Evolutionary conservation across 1,139 yeast species (phyloP), one percentile per base, ranked within the genome.

Genomic region (Arxiozyma telluris): DNA sequence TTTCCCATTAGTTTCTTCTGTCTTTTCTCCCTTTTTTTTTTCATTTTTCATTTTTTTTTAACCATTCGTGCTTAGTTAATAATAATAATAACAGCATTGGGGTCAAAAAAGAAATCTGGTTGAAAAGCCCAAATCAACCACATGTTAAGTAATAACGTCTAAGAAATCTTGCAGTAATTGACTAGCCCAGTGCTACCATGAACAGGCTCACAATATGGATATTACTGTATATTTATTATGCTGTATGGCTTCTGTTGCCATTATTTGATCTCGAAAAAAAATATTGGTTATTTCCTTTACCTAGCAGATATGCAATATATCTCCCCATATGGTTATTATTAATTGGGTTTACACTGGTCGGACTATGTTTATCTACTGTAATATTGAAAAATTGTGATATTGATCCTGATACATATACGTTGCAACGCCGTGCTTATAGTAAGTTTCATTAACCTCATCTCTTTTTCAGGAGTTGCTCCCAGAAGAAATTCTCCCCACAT

Each of bases 241-340:
- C 60, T 4, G 52, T 58, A 30, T 67, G 71, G 71, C 56, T 67
- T 17, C 52, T 64, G 2, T 51, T 66, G 34, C 71, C 70, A 1
- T 59, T 67, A 11, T 66, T 66, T 57, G 67, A 64, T 23, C 55
- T 63, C 9, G 68, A 65, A 49, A 57, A 57, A 21, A 54, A 55
- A 55, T 43, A 59, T 21, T 42, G 50, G 20, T 30, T 64, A 6
- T 67, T 67, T 51, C 71, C 70, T 12, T 44, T 67, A 1, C 64
- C 67, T 3, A 64, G 68, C 42, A 53, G 57, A 25, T 61, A 61
- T 50, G 70, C 70, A 4, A 60, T 65, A 18, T 60, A 63, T 42
- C 43, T 66, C 15, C 71, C 71, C 9, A 64, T 66, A 9, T 52
- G 58, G 12, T 54, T 66, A 23, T 51, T 67, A 45, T 50, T 67